phyloP scores from a whole-genome alignment of 139 green algal genomes.

The Tetraselmis striata region DNA sequence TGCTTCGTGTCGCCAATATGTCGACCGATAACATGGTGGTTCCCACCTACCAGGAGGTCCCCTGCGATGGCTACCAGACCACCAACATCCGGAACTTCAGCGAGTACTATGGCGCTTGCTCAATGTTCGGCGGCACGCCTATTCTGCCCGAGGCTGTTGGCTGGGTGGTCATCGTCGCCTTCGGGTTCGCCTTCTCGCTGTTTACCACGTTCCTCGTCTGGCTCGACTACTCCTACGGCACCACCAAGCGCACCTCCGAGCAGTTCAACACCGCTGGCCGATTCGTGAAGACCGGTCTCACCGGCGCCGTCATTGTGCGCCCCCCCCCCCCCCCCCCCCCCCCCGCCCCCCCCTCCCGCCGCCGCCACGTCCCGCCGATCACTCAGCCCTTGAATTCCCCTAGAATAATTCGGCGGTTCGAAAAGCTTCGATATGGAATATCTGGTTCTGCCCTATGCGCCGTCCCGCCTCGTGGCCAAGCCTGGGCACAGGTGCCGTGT shows the following conservation, averaged over 20 bases:
- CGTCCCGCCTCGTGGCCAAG: too few relatives aligned
- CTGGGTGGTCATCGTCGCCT: slow-evolving; percentile 31
- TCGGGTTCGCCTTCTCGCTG: slow-evolving; percentile 32
- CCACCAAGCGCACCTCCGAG: slow-evolving; percentile 27
- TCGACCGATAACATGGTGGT: not conserved
- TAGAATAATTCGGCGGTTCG: too few relatives aligned
- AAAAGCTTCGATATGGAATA: too few relatives aligned
- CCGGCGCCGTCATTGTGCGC: slow-evolving; percentile 61
- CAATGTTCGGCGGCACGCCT: slow-evolving; percentile 23
- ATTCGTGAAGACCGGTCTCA: slow-evolving; percentile 61
- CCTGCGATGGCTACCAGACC: not conserved
- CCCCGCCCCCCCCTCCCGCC: too few relatives aligned
- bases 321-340: not conserved
- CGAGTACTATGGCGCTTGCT: slow-evolving; percentile 13
- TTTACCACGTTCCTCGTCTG: slow-evolving; percentile 27
- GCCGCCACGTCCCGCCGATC: too few relatives aligned
- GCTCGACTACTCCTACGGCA: slow-evolving; percentile 25
- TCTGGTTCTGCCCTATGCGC: too few relatives aligned
- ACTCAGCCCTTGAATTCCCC: too few relatives aligned
- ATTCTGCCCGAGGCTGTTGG: slow-evolving; percentile 25
- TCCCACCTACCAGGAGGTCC: not conserved
- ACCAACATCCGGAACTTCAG: not conserved
- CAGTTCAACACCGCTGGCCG: slow-evolving; percentile 56
- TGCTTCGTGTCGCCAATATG: not conserved
- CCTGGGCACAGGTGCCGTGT: too few relatives aligned